These are phyloP conservation scores for Coemansia sp. DNA, from an alignment of 192 early-diverging fungal species.

Conservation along the genomic window DNA sequence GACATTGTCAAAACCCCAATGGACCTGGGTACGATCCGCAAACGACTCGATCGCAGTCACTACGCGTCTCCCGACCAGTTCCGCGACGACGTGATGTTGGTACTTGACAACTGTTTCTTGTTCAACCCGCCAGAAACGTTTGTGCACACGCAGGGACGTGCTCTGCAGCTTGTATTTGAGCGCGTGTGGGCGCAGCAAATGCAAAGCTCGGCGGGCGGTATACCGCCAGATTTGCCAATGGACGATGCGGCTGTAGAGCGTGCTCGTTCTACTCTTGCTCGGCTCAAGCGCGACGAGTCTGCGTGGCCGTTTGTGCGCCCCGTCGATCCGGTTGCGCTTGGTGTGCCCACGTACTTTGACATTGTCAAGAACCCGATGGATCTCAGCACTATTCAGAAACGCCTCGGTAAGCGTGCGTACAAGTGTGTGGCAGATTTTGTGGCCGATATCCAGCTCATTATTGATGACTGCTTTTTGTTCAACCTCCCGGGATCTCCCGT, in stretches of 20 bases:
- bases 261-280: slow-evolving; percentile 19
- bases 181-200: slow-evolving; percentile 28
- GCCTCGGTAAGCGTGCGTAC: slow-evolving; percentile 59
- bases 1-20: slow-evolving; percentile 69
- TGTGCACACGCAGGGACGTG: slow-evolving; percentile 56
- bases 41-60: slow-evolving; percentile 57
- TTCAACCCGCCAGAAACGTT: slow-evolving; percentile 59
- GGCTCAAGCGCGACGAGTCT: slow-evolving; percentile 28
- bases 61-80: slow-evolving; percentile 57
- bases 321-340: slow-evolving; percentile 62
- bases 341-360: slow-evolving; percentile 63
- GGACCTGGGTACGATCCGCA: slow-evolving; percentile 68
- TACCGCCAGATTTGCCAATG: slow-evolving; percentile 9
- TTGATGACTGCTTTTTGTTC: slow-evolving; percentile 71
- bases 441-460: slow-evolving; percentile 61
- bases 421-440: slow-evolving; percentile 55
- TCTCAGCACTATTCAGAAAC: slow-evolving; percentile 62
- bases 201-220: background rate
- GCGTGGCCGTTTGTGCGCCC: slow-evolving; percentile 58
- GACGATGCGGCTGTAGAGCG: slow-evolving; percentile 5
- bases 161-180: slow-evolving; percentile 56
- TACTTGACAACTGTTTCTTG: slow-evolving; percentile 68
- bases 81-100: slow-evolving; percentile 57
- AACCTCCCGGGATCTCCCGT: slow-evolving; percentile 59
- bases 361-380: slow-evolving; percentile 76